Evolutionary conservation across 768 basidiomycete species (phyloP).

Genomic region (Lentinula sp.): DNA sequence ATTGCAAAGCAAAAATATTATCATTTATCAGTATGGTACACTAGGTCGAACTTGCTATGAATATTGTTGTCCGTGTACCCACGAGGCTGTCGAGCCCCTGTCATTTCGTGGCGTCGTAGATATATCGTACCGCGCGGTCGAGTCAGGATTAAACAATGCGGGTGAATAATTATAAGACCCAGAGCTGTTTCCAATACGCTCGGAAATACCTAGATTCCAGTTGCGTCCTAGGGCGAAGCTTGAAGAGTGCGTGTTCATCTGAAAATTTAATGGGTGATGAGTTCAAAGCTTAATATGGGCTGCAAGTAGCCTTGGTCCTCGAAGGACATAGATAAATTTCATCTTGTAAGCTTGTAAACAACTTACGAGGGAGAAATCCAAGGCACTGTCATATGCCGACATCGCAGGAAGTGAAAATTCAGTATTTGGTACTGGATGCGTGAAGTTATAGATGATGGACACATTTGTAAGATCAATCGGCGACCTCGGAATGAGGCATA

Average conservation of each 20-base stretch:
- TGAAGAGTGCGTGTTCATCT: neutral
- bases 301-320: no score
- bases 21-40: neutral
- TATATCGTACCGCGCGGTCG: neutral
- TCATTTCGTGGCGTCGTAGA: neutral
- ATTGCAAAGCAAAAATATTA: neutral
- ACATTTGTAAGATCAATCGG: neutral
- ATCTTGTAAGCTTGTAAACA: no score
- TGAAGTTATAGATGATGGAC: constrained; percentile 9
- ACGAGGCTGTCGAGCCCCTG: neutral
- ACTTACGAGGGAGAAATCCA: neutral
- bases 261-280: neutral
- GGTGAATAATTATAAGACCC: neutral
- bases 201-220: neutral
- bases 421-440: neutral
- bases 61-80: constrained; percentile 1
- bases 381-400: neutral
- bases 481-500: constrained; percentile 16
- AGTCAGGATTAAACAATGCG: neutral
- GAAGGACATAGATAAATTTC: no score
- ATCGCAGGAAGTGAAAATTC: neutral
- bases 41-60: neutral
- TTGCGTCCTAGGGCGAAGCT: neutral
- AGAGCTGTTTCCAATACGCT: neutral
- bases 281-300: no score